Evolutionary conservation across 164 flowering plant genomes (phyloP).

Genomic region (Stephania japonica): DNA sequence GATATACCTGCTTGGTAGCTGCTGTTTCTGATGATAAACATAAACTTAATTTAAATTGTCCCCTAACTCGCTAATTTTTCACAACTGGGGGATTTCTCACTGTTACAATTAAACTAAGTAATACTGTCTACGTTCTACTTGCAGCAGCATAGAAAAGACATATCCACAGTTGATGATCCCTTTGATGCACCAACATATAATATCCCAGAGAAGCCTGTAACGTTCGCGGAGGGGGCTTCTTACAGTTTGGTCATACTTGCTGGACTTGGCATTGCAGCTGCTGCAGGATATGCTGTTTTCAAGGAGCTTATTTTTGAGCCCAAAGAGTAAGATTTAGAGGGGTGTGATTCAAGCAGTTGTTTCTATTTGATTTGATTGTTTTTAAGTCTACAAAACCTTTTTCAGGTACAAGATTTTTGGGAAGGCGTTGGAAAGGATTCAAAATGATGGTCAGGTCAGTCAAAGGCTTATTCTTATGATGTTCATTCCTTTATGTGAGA

Average conservation of each 20-base stretch:
- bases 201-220: conserved; percentile 94
- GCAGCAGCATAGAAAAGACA: conserved; percentile 53
- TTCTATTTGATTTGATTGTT: background rate
- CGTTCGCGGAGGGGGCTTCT: conserved; percentile 89
- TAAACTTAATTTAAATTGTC: background rate
- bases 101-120: background rate
- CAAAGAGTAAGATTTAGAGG: conserved; percentile 59
- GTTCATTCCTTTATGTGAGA: background rate
- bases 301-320: conserved; percentile 89
- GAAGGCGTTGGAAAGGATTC: conserved; percentile 72
- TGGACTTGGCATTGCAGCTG: conserved; percentile 83
- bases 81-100: background rate
- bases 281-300: conserved; percentile 80
- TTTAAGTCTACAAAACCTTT: background rate
- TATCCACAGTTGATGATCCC: conserved; percentile 82
- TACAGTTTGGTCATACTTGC: conserved; percentile 76
- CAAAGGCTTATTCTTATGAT: conserved; percentile 1
- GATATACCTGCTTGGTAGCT: background rate
- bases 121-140: background rate
- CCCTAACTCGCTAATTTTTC: background rate
- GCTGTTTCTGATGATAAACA: background rate
- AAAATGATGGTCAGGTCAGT: conserved; percentile 78
- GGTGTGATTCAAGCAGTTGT: background rate
- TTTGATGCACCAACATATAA: conserved; percentile 94
- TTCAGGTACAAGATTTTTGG: conserved; percentile 81